Percentiles rank a stretch among this genome's conserved stretches.
Conservation (phyloP, 116 monocot species). For the Zostera marina region DNA sequence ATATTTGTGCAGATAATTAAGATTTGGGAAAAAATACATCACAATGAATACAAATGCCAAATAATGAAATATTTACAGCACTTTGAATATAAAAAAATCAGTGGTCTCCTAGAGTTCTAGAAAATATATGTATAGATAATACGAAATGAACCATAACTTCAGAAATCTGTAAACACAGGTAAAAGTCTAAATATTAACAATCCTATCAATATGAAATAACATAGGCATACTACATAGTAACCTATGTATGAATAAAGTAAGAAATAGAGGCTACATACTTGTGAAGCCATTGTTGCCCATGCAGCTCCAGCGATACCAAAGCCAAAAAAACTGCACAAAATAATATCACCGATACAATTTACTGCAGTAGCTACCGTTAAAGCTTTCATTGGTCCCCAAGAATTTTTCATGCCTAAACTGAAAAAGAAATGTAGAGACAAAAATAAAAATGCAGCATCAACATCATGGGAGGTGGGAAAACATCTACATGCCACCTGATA, state of each 20-base stretch:
- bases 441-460: not conserved
- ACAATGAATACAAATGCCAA: too few relatives aligned
- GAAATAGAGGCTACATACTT: slow-evolving; percentile 29
- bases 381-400: slow-evolving; percentile 89
- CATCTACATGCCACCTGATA: not conserved
- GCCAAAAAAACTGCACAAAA: slow-evolving; percentile 60
- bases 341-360: slow-evolving; percentile 74
- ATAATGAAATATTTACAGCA: too few relatives aligned
- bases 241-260: not conserved
- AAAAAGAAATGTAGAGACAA: not conserved
- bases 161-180: too few relatives aligned
- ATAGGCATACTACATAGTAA: too few relatives aligned
- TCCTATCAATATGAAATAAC: too few relatives aligned
- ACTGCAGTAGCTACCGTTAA: slow-evolving; percentile 69
- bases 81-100: too few relatives aligned
- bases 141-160: too few relatives aligned
- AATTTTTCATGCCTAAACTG: slow-evolving; percentile 96
- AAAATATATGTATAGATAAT: too few relatives aligned
- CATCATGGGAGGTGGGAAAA: not conserved
- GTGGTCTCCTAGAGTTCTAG: too few relatives aligned
- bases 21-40: too few relatives aligned
- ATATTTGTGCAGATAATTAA: too few relatives aligned
- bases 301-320: slow-evolving; percentile 94
- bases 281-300: slow-evolving; percentile 91
- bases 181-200: too few relatives aligned